Evolutionary conservation across 805 yeast genomes (phyloP).

Genomic region (Kluyveromyces lactis): DNA sequence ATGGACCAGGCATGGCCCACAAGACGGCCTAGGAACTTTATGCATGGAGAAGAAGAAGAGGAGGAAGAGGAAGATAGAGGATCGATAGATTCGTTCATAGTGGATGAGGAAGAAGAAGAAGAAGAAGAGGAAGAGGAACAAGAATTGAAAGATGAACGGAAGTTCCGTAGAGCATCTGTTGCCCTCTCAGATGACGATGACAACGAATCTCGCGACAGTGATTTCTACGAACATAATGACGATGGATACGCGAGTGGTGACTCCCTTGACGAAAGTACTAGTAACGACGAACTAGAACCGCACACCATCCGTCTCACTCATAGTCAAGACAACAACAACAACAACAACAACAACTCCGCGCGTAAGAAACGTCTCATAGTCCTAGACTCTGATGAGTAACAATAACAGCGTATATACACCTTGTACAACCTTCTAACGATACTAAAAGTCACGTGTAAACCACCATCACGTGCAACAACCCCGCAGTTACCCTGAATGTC

Average conservation of each 20-base stretch:
- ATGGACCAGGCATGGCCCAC: neutral
- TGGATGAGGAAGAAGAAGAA: conserved; percentile 10
- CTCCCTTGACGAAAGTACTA: conserved; percentile 18
- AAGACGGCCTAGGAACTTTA: neutral
- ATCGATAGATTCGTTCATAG: conserved; percentile 9
- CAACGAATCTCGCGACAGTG: conserved; percentile 15
- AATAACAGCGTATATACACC: too few relatives aligned
- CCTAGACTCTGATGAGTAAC: conserved; percentile 24
- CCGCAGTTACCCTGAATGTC: too few relatives aligned
- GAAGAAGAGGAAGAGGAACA: conserved; percentile 6
- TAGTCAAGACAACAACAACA: neutral
- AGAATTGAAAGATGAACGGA: conserved; percentile 6
- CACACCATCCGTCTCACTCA: neutral
- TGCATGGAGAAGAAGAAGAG: conserved; percentile 6
- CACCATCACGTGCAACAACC: neutral
- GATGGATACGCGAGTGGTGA: conserved; percentile 28
- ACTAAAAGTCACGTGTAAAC: too few relatives aligned
- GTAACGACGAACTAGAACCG: conserved; percentile 5
- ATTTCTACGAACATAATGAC: conserved; percentile 24
- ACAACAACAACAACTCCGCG: neutral
- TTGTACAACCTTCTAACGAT: too few relatives aligned
- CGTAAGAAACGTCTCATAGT: conserved; percentile 18
- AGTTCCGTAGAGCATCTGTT: neutral
- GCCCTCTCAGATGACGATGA: neutral
- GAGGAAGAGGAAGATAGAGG: conserved; percentile 6